Base-by-base conservation (phyloP, 73 alveolate species). In the Tetrahymena thermophila region DNA sequence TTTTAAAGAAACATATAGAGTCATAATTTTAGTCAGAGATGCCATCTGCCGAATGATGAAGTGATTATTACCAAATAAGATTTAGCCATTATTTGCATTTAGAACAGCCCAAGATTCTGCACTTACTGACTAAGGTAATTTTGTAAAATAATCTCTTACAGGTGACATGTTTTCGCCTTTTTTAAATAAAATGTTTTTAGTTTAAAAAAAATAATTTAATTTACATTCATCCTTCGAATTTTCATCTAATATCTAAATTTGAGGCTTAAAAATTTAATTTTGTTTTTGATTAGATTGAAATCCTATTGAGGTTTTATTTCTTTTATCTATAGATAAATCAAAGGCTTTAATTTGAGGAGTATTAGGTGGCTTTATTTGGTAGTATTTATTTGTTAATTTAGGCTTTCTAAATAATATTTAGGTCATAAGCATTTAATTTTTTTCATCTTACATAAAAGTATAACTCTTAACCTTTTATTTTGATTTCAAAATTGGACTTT, bases 21-120 rank as follows among this genome's bases (percentile, higher is more conserved):
- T 95, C 97, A 95, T 95, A 34, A 95, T 56, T 57, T 95, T 95
- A 3, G 97, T 95, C 11, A 95, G 56, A 23, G 97, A 95, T 21
- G 97, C 97, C 35, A 95, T 93, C 44, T 37, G 95, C 38, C 56
- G 34, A n/a, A 42, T 93, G 31, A 16, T 35, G 42, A 35, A n/a
- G 31, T 93, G 83, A 50, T 93, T 42, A 42, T 38, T 42, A 10
- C 95, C 95, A 71, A 28, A 31, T 23, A 71, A 13, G 17, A 71
- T 13, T 31, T 71, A 71, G 7, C 89, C 89, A 28, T 71, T 28
- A 0, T 71, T 31, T 28, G 89, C 89, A 71, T 71, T 31, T 28
- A 71, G n/a, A 1, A 71, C 89, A 19, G 37, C 89, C 89, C 89
- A 71, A 28, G 89, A 71, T 71, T 71, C 89, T 25, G 89, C 89